Conservation (phyloP, 2,329 filamentous ascomycete species). For the Rutstroemia sydowiana region DNA sequence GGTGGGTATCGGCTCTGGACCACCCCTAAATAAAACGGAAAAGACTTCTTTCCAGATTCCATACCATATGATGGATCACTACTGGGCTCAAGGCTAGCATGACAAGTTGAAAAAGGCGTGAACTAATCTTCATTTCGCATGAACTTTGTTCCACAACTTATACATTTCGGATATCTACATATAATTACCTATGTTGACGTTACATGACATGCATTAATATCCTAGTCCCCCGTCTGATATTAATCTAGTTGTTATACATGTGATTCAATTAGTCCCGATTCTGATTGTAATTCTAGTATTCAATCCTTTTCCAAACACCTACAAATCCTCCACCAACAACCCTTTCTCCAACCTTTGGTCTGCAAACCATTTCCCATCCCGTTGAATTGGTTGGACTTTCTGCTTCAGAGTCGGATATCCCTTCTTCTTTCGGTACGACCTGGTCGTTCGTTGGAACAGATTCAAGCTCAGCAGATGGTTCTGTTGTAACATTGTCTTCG, state of each 20-base stretch:
- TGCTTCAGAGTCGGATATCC: not conserved
- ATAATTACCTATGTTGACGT: not conserved
- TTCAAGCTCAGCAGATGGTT: too few relatives aligned
- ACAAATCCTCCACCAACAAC: constrained; percentile 45
- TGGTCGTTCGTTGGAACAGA: not conserved
- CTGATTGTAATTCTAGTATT: not conserved
- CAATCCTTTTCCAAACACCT: constrained; percentile 33
- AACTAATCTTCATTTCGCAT: not conserved
- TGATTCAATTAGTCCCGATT: not conserved
- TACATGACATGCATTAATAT: not conserved
- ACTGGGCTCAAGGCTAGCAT: not conserved
- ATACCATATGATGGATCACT: not conserved
- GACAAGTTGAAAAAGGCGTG: not conserved
- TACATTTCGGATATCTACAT: not conserved
- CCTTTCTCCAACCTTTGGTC: constrained; percentile 41
- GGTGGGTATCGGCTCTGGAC: not conserved
- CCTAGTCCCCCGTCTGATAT: not conserved
- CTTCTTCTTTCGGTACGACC: too few relatives aligned
- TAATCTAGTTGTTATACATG: not conserved
- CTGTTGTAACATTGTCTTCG: not conserved
- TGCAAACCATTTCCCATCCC: constrained; percentile 41
- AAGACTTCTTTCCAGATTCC: not conserved
- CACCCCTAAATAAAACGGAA: not conserved
- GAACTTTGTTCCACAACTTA: not conserved
- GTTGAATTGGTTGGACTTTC: constrained; percentile 2